Percentiles rank a stretch among this genome's conserved stretches.
Evolutionary conservation across 2,329 filamentous ascomycete genomes (phyloP).

Genomic region (Penicillium crustosum): DNA sequence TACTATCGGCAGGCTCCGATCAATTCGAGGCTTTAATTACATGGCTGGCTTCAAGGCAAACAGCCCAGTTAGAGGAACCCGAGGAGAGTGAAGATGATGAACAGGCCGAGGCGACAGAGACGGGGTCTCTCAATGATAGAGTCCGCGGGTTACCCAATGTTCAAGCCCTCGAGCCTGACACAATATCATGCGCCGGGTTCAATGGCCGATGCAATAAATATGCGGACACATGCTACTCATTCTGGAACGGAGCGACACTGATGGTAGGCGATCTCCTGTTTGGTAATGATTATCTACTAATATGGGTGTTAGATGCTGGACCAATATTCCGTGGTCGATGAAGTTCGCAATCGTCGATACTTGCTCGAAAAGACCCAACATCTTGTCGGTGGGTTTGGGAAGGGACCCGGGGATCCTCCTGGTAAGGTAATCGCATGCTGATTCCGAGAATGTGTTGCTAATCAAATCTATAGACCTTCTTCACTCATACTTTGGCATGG

Average conservation of each 20-base stretch:
- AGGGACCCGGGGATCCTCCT: conserved; percentile 65
- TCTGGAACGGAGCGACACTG: conserved; percentile 77
- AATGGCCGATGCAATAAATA: conserved; percentile 90
- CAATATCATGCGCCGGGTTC: conserved; percentile 66
- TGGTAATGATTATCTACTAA: conserved; percentile 24
- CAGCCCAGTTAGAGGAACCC: conserved; percentile 51
- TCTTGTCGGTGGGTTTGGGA: conserved; percentile 78
- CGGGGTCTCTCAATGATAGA: conserved; percentile 25
- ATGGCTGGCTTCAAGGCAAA: conserved; percentile 67
- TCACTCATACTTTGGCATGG: conserved; percentile 85
- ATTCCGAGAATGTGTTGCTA: background rate
- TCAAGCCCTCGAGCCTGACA: conserved; percentile 24
- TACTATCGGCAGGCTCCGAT: conserved; percentile 29
- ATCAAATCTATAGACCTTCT: conserved; percentile 62
- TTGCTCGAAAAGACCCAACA: conserved; percentile 86
- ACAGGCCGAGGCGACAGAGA: conserved; percentile 1
- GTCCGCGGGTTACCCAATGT: conserved; percentile 32
- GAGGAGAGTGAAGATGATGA: conserved; percentile 17
- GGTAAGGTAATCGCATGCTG: conserved; percentile 47
- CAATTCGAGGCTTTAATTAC: conserved; percentile 42
- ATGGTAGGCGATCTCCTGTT: conserved; percentile 36
- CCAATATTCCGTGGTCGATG: conserved; percentile 58
- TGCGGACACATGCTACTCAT: conserved; percentile 93
- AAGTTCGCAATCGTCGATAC: conserved; percentile 67
- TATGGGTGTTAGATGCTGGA: conserved; percentile 55